Base-by-base conservation (phyloP, 495 filamentous ascomycete genomes). In the Xylaria venustula region DNA sequence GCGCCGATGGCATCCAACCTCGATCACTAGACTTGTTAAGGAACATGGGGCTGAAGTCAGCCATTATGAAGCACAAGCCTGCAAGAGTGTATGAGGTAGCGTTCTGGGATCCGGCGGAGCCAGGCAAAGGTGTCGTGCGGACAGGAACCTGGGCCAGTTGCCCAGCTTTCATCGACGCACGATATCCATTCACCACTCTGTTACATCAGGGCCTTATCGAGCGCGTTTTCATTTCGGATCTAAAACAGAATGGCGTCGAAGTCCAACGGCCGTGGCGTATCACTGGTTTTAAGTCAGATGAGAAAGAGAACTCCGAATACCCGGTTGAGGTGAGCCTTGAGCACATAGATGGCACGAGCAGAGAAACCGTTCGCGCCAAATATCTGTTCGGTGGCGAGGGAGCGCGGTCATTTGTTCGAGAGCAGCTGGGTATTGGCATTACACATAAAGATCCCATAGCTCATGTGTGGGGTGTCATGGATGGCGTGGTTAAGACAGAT, bases 1-100 rank as follows among this genome's bases (percentile, higher is more conserved):
- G 88, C 30, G 89, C 89, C 28, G 90, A 93, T 74, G 90, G 90
- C 36, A 84, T 93, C 55, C 90, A 93, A 70, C 89, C 89, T 57
- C 89, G 89, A 55, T 90, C 90, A 0, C 83, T 92, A 52, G 90
- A 92, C 67, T 85, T 90, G 8, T 78, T 93, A 60, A 81, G 82
- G 57, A 90, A 91, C 64, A 85, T 92, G 80, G 81, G 88, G 3
- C 65, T 91, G 59, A 86, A 85, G 60, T 87, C 74, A 76, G 90
- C 75, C 83, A 91, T 79, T 81, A 96, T 84, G 91, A 89, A 73
- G 75, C 86, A 77, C 79, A 83, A 88, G 56, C 88, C 83, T 8
- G 88, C 85, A 22, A 84, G 83, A 30, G 84, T 92, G 17, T 90
- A 88, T 69, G 89, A 93, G 64, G 89, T 91, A 64, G 82, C 85